phyloP scores from a whole-genome alignment of 1,139 yeast genomes.

The Hemisphaericaspora xylanilytica region DNA sequence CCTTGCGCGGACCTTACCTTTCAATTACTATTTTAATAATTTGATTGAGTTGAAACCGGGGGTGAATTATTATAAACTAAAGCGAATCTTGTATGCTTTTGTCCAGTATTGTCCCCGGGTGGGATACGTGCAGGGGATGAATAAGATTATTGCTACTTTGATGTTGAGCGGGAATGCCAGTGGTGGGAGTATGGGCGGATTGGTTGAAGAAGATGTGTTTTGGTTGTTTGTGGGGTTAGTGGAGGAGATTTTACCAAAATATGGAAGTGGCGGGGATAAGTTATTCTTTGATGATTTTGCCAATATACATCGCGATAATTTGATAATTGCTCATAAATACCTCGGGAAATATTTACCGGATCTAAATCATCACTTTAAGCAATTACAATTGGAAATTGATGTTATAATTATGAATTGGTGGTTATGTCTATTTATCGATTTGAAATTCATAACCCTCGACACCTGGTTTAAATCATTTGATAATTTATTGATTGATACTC shows the following conservation, averaged over 20 bases:
- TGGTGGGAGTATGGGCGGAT: neutral
- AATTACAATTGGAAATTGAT: conserved; percentile 45
- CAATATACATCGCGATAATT: conserved; percentile 40
- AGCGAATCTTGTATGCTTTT: conserved; percentile 52
- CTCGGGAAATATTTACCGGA: conserved; percentile 32
- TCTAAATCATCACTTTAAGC: conserved; percentile 35
- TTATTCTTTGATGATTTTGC: conserved; percentile 32
- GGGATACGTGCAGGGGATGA: conserved; percentile 68
- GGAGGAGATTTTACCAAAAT: conserved; percentile 52
- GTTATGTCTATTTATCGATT: conserved; percentile 51
- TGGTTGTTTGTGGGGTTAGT: conserved; percentile 54
- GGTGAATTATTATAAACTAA: conserved; percentile 49
- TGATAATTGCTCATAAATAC: conserved; percentile 23
- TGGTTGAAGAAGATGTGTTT: conserved; percentile 48
- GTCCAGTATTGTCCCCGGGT: conserved; percentile 48
- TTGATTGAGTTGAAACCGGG: conserved; percentile 45
- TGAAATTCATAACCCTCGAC: conserved; percentile 48
- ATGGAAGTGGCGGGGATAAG: conserved; percentile 27
- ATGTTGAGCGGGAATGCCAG: conserved; percentile 30
- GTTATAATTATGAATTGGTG: conserved; percentile 61
- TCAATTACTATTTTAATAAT: conserved; percentile 50
- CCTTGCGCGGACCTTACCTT: conserved; percentile 55
- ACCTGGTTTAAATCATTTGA: conserved; percentile 55
- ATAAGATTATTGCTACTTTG: conserved; percentile 54
- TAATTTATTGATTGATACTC: conserved; percentile 29